These are phyloP conservation scores for Daedalea quercina DNA, from an alignment of 768 basidiomycete species.

Conservation along the genomic window DNA sequence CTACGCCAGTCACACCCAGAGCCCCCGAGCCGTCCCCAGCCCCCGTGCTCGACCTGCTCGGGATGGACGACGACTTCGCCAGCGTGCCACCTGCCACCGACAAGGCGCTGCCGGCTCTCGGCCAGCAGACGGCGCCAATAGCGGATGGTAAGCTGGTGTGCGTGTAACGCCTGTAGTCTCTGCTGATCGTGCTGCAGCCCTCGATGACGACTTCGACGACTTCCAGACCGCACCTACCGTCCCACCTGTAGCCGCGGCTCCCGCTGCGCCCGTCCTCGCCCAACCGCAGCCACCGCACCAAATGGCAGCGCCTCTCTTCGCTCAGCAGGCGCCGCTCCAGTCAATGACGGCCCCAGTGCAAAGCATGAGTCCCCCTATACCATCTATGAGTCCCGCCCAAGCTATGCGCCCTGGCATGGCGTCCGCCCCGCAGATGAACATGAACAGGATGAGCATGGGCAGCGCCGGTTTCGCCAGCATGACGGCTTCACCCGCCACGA, in stretches of 20 bases:
- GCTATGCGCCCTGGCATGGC: conserved; percentile 2
- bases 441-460: conserved; percentile 1
- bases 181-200: background rate
- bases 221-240: conserved; percentile 67
- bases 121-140: conserved; percentile 10
- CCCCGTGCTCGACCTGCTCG: conserved; percentile 62
- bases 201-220: conserved; percentile 82
- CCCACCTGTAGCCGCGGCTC: conserved; percentile 33
- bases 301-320: conserved; percentile 8
- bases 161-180: background rate
- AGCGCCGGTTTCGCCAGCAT: conserved; percentile 11
- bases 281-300: conserved; percentile 20
- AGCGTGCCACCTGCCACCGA: conserved; percentile 26
- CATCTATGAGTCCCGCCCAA: conserved; percentile 4
- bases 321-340: conserved; percentile 5
- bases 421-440: conserved; percentile 5
- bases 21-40: conserved; percentile 35
- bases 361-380: conserved; percentile 7
- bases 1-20: conserved; percentile 28
- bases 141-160: conserved; percentile 6
- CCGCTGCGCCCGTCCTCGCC: conserved; percentile 27
- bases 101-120: conserved; percentile 50
- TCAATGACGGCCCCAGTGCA: conserved; percentile 1
- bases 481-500: conserved; percentile 1
- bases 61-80: conserved; percentile 62